Conservation (phyloP, 176 grass and related monocot genomes). For the Oryza longistaminata region DNA sequence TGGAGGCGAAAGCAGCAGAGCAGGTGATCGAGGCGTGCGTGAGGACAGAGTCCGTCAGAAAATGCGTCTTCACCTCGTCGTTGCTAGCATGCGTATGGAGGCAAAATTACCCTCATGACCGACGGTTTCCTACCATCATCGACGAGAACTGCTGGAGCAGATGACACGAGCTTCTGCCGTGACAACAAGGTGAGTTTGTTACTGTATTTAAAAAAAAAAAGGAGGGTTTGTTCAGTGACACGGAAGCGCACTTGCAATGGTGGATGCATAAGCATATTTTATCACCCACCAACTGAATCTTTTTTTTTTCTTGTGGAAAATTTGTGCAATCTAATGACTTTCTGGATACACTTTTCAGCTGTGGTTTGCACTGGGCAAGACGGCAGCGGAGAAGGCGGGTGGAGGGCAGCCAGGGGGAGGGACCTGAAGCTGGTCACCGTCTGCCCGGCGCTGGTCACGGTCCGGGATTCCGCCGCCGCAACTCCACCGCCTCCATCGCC, state of each 20-base stretch:
- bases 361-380: conserved; percentile 93
- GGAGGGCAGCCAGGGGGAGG: conserved; percentile 83
- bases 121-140: conserved; percentile 55
- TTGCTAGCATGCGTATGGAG: conserved; percentile 82
- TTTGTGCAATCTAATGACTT: background rate
- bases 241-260: background rate
- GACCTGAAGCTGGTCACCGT: conserved; percentile 86
- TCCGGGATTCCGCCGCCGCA: conserved; percentile 74
- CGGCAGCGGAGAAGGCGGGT: conserved; percentile 88
- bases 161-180: conserved; percentile 85
- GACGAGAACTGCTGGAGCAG: conserved; percentile 98
- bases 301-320: background rate
- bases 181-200: conserved; percentile 71
- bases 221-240: background rate
- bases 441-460: conserved; percentile 84
- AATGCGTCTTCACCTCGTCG: conserved; percentile 91
- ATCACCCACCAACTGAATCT: background rate
- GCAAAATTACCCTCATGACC: conserved; percentile 48
- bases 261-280: background rate
- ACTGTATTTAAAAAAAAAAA: background rate
- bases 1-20: conserved; percentile 83
- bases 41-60: conserved; percentile 75
- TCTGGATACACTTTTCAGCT: conserved; percentile 41
- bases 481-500: conserved; percentile 85
- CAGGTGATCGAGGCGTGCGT: conserved; percentile 85